Evolutionary conservation across 495 filamentous ascomycete species (phyloP).

Genomic region (Cenococcum geophilum): DNA sequence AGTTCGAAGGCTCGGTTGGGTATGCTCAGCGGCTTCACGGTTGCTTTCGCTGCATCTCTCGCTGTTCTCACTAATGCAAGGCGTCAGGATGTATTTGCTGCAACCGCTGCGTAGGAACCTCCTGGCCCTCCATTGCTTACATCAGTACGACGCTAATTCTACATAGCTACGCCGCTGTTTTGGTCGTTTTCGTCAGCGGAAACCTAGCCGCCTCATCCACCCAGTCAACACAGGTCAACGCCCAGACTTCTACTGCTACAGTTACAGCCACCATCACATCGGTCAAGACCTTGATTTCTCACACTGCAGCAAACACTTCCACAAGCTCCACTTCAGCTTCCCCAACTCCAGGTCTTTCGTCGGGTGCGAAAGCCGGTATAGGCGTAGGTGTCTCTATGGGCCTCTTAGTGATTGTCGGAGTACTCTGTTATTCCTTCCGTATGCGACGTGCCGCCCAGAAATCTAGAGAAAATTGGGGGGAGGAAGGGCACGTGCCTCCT

Average conservation of each 20-base stretch:
- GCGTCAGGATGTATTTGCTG: neutral
- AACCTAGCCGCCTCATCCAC: neutral
- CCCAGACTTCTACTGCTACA: neutral
- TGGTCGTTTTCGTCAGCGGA: slow-evolving; percentile 9
- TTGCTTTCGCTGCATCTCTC: neutral
- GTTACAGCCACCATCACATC: neutral
- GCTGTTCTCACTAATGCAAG: neutral
- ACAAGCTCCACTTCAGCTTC: no score
- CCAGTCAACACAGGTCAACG: neutral
- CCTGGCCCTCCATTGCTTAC: neutral
- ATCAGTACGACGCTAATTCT: neutral
- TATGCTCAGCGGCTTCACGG: slow-evolving; percentile 7
- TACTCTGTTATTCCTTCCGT: no score
- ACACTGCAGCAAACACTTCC: no score
- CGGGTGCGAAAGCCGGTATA: no score
- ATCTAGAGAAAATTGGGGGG: no score
- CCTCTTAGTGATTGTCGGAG: no score
- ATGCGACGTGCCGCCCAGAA: no score
- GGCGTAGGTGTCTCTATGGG: no score
- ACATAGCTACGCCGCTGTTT: neutral
- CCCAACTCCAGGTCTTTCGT: no score
- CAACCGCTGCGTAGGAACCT: neutral
- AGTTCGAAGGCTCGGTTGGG: neutral
- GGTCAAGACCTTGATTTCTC: no score
- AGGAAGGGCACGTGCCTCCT: no score